Evolutionary conservation across 495 filamentous ascomycete genomes (phyloP).

Genomic region (Neurospora sp.): DNA sequence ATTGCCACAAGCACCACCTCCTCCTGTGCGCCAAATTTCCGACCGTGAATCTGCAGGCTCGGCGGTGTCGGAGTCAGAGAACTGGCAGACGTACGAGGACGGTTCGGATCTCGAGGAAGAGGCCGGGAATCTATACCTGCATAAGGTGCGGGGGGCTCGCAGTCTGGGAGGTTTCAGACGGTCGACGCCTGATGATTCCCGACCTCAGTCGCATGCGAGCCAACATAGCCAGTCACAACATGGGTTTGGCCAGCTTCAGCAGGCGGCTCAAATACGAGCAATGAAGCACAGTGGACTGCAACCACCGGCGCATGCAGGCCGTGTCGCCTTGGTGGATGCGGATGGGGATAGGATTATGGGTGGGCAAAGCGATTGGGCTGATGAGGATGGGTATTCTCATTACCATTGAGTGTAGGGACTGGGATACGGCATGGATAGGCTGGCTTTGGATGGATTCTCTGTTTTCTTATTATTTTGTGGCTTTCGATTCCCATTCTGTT

Average conservation of each 20-base stretch:
- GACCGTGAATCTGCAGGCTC: conserved; percentile 58
- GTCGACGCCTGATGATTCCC: conserved; percentile 33
- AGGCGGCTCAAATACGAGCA: neutral
- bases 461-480: neutral
- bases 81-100: conserved; percentile 91
- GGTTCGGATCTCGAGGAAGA: conserved; percentile 65
- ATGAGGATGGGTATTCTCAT: conserved; percentile 39
- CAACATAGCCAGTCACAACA: neutral
- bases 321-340: conserved; percentile 26
- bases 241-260: neutral
- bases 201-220: conserved; percentile 6
- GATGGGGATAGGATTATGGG: conserved; percentile 42
- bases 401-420: neutral
- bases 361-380: conserved; percentile 44
- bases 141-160: conserved; percentile 55
- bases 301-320: conserved; percentile 20
- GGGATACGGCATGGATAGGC: neutral
- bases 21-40: conserved; percentile 51
- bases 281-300: conserved; percentile 36
- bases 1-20: conserved; percentile 23
- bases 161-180: conserved; percentile 33
- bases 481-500: neutral
- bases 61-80: conserved; percentile 69
- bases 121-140: conserved; percentile 64
- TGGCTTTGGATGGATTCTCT: neutral